Base-by-base conservation (phyloP, 208 protist species). In the Acanthamoeba castellanii region DNA sequence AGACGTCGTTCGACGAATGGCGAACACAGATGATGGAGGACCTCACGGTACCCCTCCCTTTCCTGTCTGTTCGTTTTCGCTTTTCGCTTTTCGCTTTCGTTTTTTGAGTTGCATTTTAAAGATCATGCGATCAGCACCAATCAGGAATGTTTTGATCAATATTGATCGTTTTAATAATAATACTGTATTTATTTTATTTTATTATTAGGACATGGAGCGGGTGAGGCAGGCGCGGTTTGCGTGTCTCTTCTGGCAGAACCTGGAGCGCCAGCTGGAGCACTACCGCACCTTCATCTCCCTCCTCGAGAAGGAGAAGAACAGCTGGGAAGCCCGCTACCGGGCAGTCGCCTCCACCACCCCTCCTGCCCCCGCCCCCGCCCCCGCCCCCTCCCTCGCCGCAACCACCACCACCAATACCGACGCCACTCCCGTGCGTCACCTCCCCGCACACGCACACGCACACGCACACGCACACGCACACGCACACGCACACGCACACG, bases 271-370 rank as follows among this genome's bases (percentile, higher is more conserved):
- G 27, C 14, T 82, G 74, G 74, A 82, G 18, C 42, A 82, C 34
- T 82, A 82, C 42, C 74, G 74, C 27, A 82, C 74, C 37, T 82
- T 42, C 37, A 14, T 82, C 74, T 82, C 74, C 8, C 74, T 82
- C 34, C 74, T 82, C 42, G 74, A 82, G 42, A 82, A 82, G 74
- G 74, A 82, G 42, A 82, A 9, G 18, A 47, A 52, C 8, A 82
- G 45, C 74, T 82, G 74, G 74, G 74, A 37, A 13, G 27, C 8
- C 74, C 74, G 30, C 30, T 82, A 47, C 74, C 42, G 37, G 37
- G 37, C 37, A 42, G 37, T 42, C 37, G 37, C 37, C 34, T 32
- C 37, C 8, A 32, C 37, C 8, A 32, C 74, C 34, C 30, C 32
- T 82, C 2, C 74, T 1, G 37, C 27, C 8, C 34, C 13, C 16